These are phyloP conservation scores for Yarrowia porcina DNA, from an alignment of 805 yeast genomes.

Conservation along the genomic window DNA sequence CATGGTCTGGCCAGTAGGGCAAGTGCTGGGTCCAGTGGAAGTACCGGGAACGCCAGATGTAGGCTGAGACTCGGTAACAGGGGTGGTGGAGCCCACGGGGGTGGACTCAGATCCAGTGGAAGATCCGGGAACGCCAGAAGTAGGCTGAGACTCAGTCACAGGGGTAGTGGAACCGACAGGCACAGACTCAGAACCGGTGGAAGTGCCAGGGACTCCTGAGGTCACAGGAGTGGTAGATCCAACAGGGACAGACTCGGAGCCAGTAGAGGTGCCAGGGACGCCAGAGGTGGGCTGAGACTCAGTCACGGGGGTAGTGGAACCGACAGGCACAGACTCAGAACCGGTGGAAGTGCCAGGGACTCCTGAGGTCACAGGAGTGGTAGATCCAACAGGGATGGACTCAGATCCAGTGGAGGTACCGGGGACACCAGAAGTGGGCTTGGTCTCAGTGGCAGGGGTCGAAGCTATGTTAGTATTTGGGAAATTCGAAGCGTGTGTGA, in stretches of 20 bases:
- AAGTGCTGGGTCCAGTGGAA: background rate
- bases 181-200: background rate
- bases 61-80: background rate
- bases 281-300: too few relatives aligned
- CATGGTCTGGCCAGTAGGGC: background rate
- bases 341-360: background rate
- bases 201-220: background rate
- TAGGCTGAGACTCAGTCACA: background rate
- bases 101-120: background rate
- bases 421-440: background rate
- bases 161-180: background rate
- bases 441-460: background rate
- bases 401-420: background rate
- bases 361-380: background rate
- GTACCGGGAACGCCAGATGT: background rate
- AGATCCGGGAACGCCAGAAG: background rate
- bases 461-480: slow-evolving; percentile 3
- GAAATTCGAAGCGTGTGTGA: too few relatives aligned
- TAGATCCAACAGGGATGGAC: background rate
- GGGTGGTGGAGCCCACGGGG: too few relatives aligned
- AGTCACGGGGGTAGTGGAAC: background rate
- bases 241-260: too few relatives aligned
- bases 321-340: background rate
- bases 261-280: too few relatives aligned
- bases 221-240: too few relatives aligned